Evolutionary conservation across 257 asterid species (phyloP).

Genomic region (Echites panduratus): DNA sequence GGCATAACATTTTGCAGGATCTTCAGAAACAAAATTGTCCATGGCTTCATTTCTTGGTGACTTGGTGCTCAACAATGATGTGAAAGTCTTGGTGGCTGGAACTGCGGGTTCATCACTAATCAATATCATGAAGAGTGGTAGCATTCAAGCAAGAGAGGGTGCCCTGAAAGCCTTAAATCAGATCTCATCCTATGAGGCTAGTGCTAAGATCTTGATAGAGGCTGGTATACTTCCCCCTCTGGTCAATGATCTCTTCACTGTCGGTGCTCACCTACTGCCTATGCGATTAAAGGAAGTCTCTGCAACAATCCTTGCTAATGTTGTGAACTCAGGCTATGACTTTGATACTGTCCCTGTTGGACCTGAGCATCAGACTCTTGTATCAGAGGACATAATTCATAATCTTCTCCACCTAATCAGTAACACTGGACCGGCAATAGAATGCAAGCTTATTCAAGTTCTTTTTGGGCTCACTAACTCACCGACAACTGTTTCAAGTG

Average conservation of each 20-base stretch:
- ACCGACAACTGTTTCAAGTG: conserved; percentile 49
- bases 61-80: conserved; percentile 65
- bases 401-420: conserved; percentile 76
- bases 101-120: conserved; percentile 71
- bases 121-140: conserved; percentile 59
- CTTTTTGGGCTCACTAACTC: conserved; percentile 83
- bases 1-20: conserved; percentile 42
- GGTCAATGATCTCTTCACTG: conserved; percentile 76
- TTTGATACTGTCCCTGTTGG: conserved; percentile 70
- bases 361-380: conserved; percentile 66
- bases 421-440: conserved; percentile 94
- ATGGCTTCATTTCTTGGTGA: conserved; percentile 91
- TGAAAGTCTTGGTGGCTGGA: conserved; percentile 72
- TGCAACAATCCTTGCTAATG: conserved; percentile 79
- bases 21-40: conserved; percentile 72
- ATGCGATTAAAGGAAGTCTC: conserved; percentile 77
- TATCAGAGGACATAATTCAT: conserved; percentile 74
- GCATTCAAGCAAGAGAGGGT: conserved; percentile 64
- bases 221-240: conserved; percentile 95
- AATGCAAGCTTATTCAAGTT: conserved; percentile 87
- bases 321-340: conserved; percentile 74
- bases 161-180: conserved; percentile 82
- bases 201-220: conserved; percentile 74
- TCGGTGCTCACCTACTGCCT: conserved; percentile 63
- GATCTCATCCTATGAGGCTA: conserved; percentile 75